Conservation (phyloP, 192 early-diverging fungal genomes). For the Podila epicladia region DNA sequence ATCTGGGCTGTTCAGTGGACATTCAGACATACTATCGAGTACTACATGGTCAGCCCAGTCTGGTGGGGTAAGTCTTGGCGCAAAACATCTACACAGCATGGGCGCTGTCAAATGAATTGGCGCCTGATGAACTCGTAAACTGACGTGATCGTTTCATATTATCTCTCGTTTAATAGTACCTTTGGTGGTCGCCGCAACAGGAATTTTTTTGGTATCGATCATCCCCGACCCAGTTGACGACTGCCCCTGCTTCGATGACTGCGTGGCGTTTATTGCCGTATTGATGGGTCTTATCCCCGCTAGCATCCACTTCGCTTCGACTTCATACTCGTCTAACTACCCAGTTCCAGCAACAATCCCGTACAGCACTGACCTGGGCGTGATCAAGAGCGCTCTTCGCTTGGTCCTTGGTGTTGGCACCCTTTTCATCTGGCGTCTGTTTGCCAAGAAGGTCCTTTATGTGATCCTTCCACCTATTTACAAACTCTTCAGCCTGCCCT, state of each 20-base stretch:
- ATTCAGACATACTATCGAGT: conserved; percentile 41
- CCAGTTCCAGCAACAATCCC: conserved; percentile 51
- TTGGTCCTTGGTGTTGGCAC: conserved; percentile 55
- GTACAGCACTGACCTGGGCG: conserved; percentile 30
- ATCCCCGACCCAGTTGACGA: conserved; percentile 73
- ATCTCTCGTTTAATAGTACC: conserved; percentile 17
- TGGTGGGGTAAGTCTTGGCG: conserved; percentile 24
- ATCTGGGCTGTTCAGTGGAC: conserved; percentile 71
- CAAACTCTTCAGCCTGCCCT: conserved; percentile 61
- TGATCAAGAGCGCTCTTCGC: conserved; percentile 31
- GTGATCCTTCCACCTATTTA: conserved; percentile 61
- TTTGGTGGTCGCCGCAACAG: conserved; percentile 9
- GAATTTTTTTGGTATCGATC: conserved; percentile 51
- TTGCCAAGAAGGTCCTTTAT: conserved; percentile 58
- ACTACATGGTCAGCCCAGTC: conserved; percentile 41
- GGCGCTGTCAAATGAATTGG: too few relatives aligned
- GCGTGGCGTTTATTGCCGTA: conserved; percentile 72
- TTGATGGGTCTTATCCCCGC: conserved; percentile 68
- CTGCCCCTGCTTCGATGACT: conserved; percentile 82
- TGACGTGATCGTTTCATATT: too few relatives aligned
- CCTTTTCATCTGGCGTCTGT: conserved; percentile 63
- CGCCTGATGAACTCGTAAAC: neutral
- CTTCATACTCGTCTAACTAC: conserved; percentile 41
- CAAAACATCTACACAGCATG: neutral
- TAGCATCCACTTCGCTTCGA: conserved; percentile 61